phyloP scores from a whole-genome alignment of 192 early-diverging fungal genomes.

The Kickxella alabastrina region DNA sequence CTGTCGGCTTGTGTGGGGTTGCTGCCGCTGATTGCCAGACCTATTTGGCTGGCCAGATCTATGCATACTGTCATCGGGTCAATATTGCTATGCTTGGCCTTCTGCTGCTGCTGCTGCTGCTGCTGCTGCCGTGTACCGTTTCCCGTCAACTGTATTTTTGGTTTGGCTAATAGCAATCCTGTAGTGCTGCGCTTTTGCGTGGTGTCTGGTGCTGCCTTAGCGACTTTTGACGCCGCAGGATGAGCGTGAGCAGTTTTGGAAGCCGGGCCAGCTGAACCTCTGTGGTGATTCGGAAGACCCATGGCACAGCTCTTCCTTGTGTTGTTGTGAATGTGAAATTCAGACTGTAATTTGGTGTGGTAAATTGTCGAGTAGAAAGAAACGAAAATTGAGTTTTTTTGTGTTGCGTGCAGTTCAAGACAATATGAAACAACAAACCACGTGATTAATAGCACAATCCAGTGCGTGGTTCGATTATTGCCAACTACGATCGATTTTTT shows the following conservation, averaged over 20 bases:
- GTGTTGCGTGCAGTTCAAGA: background rate
- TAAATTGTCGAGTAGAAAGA: background rate
- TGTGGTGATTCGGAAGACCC: background rate
- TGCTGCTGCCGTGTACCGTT: background rate
- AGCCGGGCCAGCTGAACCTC: background rate
- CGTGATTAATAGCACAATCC: too few relatives aligned
- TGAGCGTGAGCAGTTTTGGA: too few relatives aligned
- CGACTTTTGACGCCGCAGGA: too few relatives aligned
- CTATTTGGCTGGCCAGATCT: conserved; percentile 28
- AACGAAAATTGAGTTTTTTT: background rate
- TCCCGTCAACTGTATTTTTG: background rate
- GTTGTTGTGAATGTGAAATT: background rate
- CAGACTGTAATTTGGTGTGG: background rate
- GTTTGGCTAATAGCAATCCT: too few relatives aligned
- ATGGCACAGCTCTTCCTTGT: background rate
- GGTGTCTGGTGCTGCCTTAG: too few relatives aligned
- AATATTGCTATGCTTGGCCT: background rate
- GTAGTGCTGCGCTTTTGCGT: too few relatives aligned
- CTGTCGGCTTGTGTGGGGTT: background rate
- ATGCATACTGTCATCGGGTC: conserved; percentile 14
- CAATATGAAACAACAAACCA: too few relatives aligned
- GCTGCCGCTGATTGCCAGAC: conserved; percentile 4
- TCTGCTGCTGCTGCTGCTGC: too few relatives aligned
- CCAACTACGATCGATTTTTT: too few relatives aligned
- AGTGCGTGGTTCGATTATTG: too few relatives aligned